Base-by-base conservation (phyloP, 345 rosid genomes). In the Salix udensis region DNA sequence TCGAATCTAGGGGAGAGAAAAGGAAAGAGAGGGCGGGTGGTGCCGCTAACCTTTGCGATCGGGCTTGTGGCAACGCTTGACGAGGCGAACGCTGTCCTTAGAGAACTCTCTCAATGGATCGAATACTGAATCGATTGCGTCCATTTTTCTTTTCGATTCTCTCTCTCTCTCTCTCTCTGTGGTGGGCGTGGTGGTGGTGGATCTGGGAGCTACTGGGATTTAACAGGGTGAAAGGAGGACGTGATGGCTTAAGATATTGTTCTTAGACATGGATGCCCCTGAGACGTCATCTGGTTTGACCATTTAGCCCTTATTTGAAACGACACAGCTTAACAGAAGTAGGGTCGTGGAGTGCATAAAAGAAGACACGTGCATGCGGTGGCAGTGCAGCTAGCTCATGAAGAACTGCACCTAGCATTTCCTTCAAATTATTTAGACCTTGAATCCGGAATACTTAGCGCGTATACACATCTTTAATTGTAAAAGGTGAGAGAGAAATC, bases 31-130 rank as follows among this genome's bases (percentile, higher is more conserved):
- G 34, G 30, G 1, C 42, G 34, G 30, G 1, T 61, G 16, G 4
- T 1, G 26, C 13, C 23, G 23, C n/a, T 36, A 70, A 88, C 95
- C 96, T 73, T 91, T 91, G 81, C 92, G 93, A 70, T 91, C 93
- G 55, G 92, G 93, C 77, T 89, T 91, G 89, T 91, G 96, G 81
- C 91, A 91, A 11, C 91, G 89, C 87, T 89, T 87, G 77, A 89
- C 96, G 75, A 89, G 96, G 77, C 93, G 92, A 69, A 83, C 72
- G 81, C 93, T 91, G 88, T 88, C 89, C 88, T 88, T 89, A 18
- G 92, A 84, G 74, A 91, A 91, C 58, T 88, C 93, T 77, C 92
- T 88, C 74, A 91, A 84, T 10, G 96, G 96, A 77, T 91, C 89
- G 68, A 87, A 67, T 53, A 84, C 89, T 4, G 85, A 78, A 60